Conservation (phyloP, 2,329 filamentous ascomycete species). For the Dichotomopilus funicola region DNA sequence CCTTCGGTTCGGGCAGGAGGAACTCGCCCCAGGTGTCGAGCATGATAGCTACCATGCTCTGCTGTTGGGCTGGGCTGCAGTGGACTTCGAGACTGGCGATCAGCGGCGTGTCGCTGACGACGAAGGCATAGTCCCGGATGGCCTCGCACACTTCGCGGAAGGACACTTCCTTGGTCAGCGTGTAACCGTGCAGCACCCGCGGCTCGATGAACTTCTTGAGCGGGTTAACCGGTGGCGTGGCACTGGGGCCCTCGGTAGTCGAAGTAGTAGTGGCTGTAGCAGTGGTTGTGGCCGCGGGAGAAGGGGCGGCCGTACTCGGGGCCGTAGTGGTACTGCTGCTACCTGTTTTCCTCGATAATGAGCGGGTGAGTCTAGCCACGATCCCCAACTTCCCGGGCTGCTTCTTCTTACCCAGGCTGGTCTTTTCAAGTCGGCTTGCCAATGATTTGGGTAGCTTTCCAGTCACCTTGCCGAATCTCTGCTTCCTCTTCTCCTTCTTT, state of each 20-base stretch:
- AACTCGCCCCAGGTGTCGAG: slow-evolving; percentile 70
- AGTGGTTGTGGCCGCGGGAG: neutral
- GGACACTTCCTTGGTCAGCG: slow-evolving; percentile 78
- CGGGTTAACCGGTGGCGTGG: slow-evolving; percentile 1
- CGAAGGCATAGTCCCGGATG: slow-evolving; percentile 73
- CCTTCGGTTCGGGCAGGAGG: slow-evolving; percentile 52
- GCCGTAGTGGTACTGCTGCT: neutral
- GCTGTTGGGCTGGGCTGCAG: slow-evolving; percentile 71
- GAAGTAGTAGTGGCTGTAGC: neutral
- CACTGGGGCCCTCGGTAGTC: neutral
- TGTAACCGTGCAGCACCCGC: slow-evolving; percentile 79
- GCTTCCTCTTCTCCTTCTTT: slow-evolving; percentile 51
- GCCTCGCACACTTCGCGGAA: slow-evolving; percentile 81
- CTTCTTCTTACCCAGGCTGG: slow-evolving; percentile 38
- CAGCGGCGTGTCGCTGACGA: slow-evolving; percentile 69
- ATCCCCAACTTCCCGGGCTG: slow-evolving; percentile 28
- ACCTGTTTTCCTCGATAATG: slow-evolving; percentile 5
- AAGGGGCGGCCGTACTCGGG: neutral
- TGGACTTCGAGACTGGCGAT: slow-evolving; percentile 94
- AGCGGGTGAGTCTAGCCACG: slow-evolving; percentile 7
- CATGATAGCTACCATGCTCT: slow-evolving; percentile 90
- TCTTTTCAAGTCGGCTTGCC: slow-evolving; percentile 41
- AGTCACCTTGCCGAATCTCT: slow-evolving; percentile 56
- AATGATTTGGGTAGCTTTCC: slow-evolving; percentile 45
- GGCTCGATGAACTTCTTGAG: slow-evolving; percentile 51